Evolutionary conservation across 2,329 filamentous ascomycete species (phyloP).

Genomic region (Exophiala aquamarina): DNA sequence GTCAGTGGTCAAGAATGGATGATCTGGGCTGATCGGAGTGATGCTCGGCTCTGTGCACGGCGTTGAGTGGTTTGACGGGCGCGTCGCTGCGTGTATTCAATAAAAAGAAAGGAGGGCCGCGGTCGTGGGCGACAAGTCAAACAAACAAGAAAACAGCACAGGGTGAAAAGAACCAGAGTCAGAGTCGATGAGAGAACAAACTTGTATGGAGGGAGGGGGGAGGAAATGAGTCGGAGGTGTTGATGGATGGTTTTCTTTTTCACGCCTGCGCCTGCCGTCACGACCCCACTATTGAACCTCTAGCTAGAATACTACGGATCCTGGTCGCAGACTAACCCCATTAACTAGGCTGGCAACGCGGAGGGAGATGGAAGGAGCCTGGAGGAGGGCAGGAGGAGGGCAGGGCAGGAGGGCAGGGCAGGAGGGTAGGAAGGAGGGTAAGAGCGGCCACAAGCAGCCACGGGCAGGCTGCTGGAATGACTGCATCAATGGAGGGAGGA

Average conservation of each 20-base stretch:
- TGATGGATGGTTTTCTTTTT: slow-evolving; percentile 17
- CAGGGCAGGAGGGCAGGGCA: no score
- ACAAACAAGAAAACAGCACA: slow-evolving; percentile 3
- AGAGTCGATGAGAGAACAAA: neutral
- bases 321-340: no score
- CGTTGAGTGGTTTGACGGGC: slow-evolving; percentile 18
- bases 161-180: neutral
- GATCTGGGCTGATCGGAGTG: slow-evolving; percentile 10
- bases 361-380: slow-evolving; percentile 10
- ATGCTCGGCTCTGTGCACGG: slow-evolving; percentile 15
- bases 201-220: slow-evolving; percentile 3
- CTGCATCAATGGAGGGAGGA: no score
- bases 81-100: slow-evolving; percentile 5
- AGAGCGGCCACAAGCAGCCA: no score
- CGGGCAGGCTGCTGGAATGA: no score
- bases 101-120: slow-evolving; percentile 18
- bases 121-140: slow-evolving; percentile 5
- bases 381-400: neutral
- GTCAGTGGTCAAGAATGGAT: slow-evolving; percentile 2
- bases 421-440: no score
- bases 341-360: slow-evolving; percentile 15
- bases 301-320: no score
- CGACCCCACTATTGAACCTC: slow-evolving; percentile 13
- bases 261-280: slow-evolving; percentile 14
- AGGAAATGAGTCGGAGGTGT: slow-evolving; percentile 11